These are phyloP conservation scores for Didymella glomerata DNA, from an alignment of 2,329 filamentous ascomycete species.

Conservation along the genomic window DNA sequence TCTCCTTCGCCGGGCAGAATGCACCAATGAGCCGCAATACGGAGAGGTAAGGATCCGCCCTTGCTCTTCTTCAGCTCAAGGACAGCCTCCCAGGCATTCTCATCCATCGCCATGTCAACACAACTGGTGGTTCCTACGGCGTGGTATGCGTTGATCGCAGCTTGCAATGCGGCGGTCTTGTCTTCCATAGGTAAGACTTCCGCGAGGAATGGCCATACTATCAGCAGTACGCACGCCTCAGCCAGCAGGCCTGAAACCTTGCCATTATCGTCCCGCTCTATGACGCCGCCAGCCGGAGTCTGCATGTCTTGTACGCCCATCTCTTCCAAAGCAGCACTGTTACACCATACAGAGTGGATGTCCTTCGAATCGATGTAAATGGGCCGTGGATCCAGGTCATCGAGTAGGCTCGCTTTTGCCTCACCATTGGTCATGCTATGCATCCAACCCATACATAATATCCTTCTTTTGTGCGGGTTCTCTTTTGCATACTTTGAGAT, in stretches of 20 bases:
- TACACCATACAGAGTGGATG: constrained; percentile 66
- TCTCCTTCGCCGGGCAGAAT: constrained; percentile 58
- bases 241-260: constrained; percentile 61
- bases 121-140: constrained; percentile 63
- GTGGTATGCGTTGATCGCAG: constrained; percentile 60
- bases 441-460: constrained; percentile 66
- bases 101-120: constrained; percentile 68
- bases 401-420: constrained; percentile 61
- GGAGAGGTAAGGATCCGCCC: constrained; percentile 53
- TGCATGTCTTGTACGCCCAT: constrained; percentile 58
- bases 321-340: constrained; percentile 61
- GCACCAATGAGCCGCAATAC: constrained; percentile 66
- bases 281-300: constrained; percentile 62
- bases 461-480: constrained; percentile 57
- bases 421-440: constrained; percentile 63
- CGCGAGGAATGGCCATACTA: constrained; percentile 65
- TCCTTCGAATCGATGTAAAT: constrained; percentile 67
- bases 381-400: constrained; percentile 61
- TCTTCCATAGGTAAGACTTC: constrained; percentile 59
- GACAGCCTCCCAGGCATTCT: constrained; percentile 63
- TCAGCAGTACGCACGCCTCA: constrained; percentile 63
- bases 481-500: constrained; percentile 58
- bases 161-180: constrained; percentile 57
- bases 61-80: constrained; percentile 49
- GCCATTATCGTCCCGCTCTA: constrained; percentile 59